Evolutionary conservation across 805 yeast species (phyloP).

Genomic region (Suhomyces pyralidae): DNA sequence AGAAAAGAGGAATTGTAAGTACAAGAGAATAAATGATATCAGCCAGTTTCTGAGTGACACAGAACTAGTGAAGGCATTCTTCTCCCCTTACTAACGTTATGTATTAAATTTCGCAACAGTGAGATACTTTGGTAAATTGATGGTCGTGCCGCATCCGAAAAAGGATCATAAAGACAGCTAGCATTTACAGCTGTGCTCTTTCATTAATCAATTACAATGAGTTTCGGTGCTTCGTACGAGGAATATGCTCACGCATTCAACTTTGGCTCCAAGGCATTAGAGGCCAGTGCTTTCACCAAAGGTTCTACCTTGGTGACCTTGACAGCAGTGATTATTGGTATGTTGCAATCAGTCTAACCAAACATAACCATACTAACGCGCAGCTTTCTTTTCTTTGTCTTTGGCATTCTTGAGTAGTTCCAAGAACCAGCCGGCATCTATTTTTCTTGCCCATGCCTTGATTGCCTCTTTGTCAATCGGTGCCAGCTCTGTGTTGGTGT

Average conservation of each 20-base stretch:
- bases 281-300: constrained; percentile 15
- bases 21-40: too few species aligned
- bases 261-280: constrained; percentile 22
- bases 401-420: constrained; percentile 27
- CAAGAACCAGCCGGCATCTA: constrained; percentile 20
- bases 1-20: too few species aligned
- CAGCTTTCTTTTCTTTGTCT: constrained; percentile 30
- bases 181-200: background rate
- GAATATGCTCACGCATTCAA: constrained; percentile 20
- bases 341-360: background rate
- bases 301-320: constrained; percentile 18
- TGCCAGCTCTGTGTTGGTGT: constrained; percentile 32
- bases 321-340: constrained; percentile 24
- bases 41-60: too few species aligned
- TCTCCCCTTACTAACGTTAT: too few species aligned
- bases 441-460: constrained; percentile 26
- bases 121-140: too few species aligned
- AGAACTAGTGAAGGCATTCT: too few species aligned
- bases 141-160: background rate
- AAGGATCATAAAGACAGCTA: background rate
- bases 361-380: constrained; percentile 14
- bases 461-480: constrained; percentile 40
- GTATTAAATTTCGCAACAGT: too few species aligned
- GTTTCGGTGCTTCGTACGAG: constrained; percentile 28
- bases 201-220: constrained; percentile 7